Evolutionary conservation across 208 protist species (phyloP).

Genomic region (Crithidia acanthocephali): DNA sequence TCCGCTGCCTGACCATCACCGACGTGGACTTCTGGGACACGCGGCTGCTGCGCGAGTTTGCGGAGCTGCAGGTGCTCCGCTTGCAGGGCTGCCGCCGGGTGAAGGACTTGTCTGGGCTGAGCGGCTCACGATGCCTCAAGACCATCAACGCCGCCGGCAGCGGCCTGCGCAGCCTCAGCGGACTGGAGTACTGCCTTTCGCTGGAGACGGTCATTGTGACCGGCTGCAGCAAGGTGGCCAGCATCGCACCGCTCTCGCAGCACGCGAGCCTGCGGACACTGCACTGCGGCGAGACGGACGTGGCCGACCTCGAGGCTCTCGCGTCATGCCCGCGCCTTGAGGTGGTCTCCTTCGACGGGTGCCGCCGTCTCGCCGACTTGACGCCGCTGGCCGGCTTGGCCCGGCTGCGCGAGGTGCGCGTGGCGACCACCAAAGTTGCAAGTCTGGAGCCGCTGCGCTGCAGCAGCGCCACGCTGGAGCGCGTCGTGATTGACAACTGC

Average conservation of each 20-base stretch:
- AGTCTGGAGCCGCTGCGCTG: slow-evolving; percentile 10
- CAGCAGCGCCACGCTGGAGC: slow-evolving; percentile 14
- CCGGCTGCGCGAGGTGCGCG: slow-evolving; percentile 1
- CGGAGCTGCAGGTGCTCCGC: slow-evolving; percentile 9
- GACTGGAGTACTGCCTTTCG: slow-evolving; percentile 4
- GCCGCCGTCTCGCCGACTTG: slow-evolving; percentile 4
- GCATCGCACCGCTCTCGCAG: slow-evolving; percentile 10
- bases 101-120: slow-evolving; percentile 8
- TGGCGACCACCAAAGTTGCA: slow-evolving; percentile 6
- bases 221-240: slow-evolving; percentile 15
- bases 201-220: slow-evolving; percentile 19
- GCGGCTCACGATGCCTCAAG: slow-evolving; percentile 2
- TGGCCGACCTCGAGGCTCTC: slow-evolving; percentile 5
- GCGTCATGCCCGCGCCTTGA: slow-evolving; percentile 16
- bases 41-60: slow-evolving; percentile 1
- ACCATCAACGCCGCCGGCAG: slow-evolving; percentile 18
- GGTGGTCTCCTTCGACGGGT: slow-evolving; percentile 18
- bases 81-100: slow-evolving; percentile 16
- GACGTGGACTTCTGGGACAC: slow-evolving; percentile 11
- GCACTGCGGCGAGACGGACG: slow-evolving; percentile 16
- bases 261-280: slow-evolving; percentile 9
- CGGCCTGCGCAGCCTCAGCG: slow-evolving; percentile 15
- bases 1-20: slow-evolving; percentile 12
- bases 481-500: slow-evolving; percentile 18
- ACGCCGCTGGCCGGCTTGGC: slow-evolving; percentile 4